phyloP scores from a whole-genome alignment of 148 eudicot species.

The Amaranthus hypochondriacus region DNA sequence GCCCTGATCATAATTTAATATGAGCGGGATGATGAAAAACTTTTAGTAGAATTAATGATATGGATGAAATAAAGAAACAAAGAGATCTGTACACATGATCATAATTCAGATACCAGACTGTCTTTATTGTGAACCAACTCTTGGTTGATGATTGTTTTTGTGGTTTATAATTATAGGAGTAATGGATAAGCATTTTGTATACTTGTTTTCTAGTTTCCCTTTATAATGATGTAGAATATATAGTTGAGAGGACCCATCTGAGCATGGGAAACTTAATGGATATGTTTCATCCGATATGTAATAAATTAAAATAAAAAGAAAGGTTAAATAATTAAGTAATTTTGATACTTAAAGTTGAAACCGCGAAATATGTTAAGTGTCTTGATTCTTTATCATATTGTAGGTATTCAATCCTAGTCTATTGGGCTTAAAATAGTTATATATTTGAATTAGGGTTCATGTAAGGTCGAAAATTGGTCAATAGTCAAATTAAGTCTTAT shows the following conservation, averaged over 20 bases:
- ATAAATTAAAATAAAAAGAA: too few species aligned
- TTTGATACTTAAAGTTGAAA: too few species aligned
- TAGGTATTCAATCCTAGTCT: too few species aligned
- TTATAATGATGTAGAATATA: neutral
- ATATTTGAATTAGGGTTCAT: too few species aligned
- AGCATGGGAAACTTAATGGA: neutral
- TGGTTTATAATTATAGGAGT: neutral
- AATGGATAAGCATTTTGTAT: slow-evolving; percentile 10
- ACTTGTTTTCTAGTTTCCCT: neutral
- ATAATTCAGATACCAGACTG: neutral
- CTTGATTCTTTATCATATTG: too few species aligned
- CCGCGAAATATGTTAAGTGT: too few species aligned
- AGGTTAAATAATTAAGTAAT: too few species aligned
- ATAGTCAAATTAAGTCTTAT: too few species aligned
- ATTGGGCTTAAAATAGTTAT: too few species aligned
- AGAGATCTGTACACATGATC: neutral
- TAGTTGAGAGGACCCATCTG: neutral
- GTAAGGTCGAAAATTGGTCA: too few species aligned
- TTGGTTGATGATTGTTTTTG: slow-evolving; percentile 5
- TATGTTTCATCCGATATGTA: neutral
- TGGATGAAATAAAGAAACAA: slow-evolving; percentile 11
- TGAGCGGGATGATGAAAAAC: neutral
- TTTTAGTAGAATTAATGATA: neutral
- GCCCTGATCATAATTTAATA: neutral
- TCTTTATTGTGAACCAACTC: slow-evolving; percentile 1